These are phyloP conservation scores for Jaapia argillacea DNA, from an alignment of 768 basidiomycete species.

Conservation along the genomic window DNA sequence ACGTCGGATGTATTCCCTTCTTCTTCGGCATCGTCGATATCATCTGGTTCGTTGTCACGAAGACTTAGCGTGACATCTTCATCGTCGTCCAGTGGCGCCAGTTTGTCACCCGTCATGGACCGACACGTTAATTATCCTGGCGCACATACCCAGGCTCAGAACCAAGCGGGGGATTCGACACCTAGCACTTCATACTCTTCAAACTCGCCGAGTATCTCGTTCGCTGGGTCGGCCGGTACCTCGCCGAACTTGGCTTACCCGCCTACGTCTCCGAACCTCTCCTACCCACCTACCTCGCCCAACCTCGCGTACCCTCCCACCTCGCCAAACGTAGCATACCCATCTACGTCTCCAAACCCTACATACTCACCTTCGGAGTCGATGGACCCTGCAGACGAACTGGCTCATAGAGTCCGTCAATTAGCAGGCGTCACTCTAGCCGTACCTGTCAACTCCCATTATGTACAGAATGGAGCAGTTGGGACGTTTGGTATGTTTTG, in stretches of 20 bases:
- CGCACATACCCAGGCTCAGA: no score
- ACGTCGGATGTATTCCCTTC: no score
- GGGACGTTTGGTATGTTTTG: no score
- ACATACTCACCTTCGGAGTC: no score
- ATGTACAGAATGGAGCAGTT: not conserved
- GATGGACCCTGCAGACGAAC: slow-evolving; percentile 24
- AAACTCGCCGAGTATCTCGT: no score
- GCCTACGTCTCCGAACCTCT: slow-evolving; percentile 31
- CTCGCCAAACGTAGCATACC: no score
- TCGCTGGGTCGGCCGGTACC: slow-evolving; percentile 12
- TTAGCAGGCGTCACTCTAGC: slow-evolving; percentile 27
- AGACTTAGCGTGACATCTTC: slow-evolving; percentile 47
- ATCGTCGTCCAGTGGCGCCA: slow-evolving; percentile 44
- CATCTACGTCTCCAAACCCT: no score
- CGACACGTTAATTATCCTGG: no score
- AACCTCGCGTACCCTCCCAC: slow-evolving; percentile 12
- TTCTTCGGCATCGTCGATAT: no score
- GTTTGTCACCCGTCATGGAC: slow-evolving; percentile 40
- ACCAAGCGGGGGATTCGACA: no score
- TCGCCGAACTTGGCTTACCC: slow-evolving; percentile 3
- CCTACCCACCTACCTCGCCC: slow-evolving; percentile 13
- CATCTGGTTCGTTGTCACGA: slow-evolving; percentile 17
- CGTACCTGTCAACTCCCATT: slow-evolving; percentile 13
- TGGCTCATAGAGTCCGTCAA: slow-evolving; percentile 27
- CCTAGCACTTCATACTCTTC: no score